Conservation (phyloP, 78 protist species). For the Monocercomonoides exilis region DNA sequence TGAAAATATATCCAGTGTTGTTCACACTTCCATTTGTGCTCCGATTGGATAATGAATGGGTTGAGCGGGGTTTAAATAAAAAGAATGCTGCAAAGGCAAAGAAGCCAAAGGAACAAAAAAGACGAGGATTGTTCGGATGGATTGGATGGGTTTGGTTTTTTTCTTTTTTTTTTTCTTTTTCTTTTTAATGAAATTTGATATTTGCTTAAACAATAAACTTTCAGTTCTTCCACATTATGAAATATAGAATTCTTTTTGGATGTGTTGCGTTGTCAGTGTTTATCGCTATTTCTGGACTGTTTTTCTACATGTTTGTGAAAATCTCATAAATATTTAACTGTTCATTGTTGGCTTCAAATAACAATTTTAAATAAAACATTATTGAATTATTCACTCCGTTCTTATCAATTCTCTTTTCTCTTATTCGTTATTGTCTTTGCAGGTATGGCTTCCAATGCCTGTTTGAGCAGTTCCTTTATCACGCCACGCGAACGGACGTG, state of each 20-base stretch:
- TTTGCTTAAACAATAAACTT: too few species aligned
- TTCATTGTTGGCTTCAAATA: neutral
- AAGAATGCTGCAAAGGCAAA: too few species aligned
- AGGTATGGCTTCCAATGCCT: conserved; percentile 39
- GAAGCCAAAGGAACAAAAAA: neutral
- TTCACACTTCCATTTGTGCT: conserved; percentile 54
- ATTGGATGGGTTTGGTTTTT: neutral
- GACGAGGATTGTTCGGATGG: neutral
- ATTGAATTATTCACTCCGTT: neutral
- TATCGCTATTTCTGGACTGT: conserved; percentile 8
- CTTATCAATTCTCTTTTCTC: neutral
- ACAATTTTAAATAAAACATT: neutral
- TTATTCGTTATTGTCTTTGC: neutral
- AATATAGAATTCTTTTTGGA: neutral
- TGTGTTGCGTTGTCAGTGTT: neutral
- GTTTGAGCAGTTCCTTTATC: conserved; percentile 60
- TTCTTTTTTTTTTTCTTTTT: neutral
- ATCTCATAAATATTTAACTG: neutral
- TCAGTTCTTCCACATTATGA: neutral
- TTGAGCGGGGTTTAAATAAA: too few species aligned
- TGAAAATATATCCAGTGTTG: conserved; percentile 80
- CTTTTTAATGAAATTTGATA: too few species aligned
- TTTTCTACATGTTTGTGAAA: conserved; percentile 8
- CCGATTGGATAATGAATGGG: neutral
- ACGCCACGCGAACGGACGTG: conserved; percentile 56